phyloP scores from a whole-genome alignment of 371 early-diverging fungal species.

The Mucor racemosus region DNA sequence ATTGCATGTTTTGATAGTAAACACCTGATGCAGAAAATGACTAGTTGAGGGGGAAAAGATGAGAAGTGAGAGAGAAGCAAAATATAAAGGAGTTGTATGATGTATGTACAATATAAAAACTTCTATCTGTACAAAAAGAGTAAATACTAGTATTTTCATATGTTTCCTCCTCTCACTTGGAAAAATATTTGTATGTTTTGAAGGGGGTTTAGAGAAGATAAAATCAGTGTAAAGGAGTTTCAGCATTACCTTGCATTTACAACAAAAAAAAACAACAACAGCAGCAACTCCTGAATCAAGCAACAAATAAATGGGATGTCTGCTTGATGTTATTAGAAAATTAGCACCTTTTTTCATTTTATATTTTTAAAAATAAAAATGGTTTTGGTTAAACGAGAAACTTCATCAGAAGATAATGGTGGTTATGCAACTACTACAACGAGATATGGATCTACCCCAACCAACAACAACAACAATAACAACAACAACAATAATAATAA shows the following conservation, averaged over 20 bases:
- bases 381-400: constrained; percentile 13
- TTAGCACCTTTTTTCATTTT: constrained; percentile 1
- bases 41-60: background rate
- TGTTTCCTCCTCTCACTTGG: no score
- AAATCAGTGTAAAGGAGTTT: constrained; percentile 12
- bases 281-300: background rate
- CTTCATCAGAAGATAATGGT: constrained; percentile 5
- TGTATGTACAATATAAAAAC: background rate
- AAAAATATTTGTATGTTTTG: background rate
- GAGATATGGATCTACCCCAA: constrained; percentile 13
- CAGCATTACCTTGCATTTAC: constrained; percentile 14
- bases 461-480: constrained; percentile 11
- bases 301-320: constrained; percentile 9
- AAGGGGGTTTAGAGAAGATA: no score
- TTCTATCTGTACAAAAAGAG: background rate
- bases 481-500: constrained; percentile 14
- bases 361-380: background rate
- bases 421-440: constrained; percentile 5
- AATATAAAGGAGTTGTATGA: background rate
- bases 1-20: constrained; percentile 1
- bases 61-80: no score
- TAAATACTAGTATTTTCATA: background rate
- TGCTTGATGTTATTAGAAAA: background rate
- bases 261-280: no score
- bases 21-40: background rate